Base-by-base conservation (phyloP, 371 early-diverging fungal species). In the Conidiobolus coronatus region DNA sequence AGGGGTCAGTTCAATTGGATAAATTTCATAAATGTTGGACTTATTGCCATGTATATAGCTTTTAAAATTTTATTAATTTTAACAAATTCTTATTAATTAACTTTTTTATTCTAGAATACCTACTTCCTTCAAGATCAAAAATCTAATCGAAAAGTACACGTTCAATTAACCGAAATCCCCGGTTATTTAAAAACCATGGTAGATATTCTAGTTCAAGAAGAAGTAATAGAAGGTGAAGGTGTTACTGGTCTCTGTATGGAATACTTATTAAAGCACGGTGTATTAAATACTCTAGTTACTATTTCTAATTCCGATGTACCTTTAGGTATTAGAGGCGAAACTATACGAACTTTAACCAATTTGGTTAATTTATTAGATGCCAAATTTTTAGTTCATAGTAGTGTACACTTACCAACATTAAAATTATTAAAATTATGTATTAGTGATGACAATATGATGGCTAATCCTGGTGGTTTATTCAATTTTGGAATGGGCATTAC, bases 191-290 rank as follows among this genome's bases (percentile, higher is more conserved):
- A 79, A 43, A 63, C 64, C 36, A 87, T 93, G 79, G 78, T 81
- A 3, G 88, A 89, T 60, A 62, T 89, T 52, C 66, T 94, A 11
- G 80, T 89, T 11, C 85, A 85, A 56, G 94, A 94, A 63, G 85
- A 87, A 53, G 76, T 75, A 20, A 58, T 77, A 34, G 49, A 64
- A 9, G 76, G 75, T 50, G 67, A 74, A 9, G 68, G 68, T 29
- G 69, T 75, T 1, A 79, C 81, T 0, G 91, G 88, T 18, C 72
- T 79, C 1, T 90, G 91, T 58, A 88, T 88, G 72, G 94, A 94
- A 55, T 79, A 81, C 43, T 76, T 89, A 45, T 66, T 94, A 50
- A 84, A 79, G 51, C 76, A 83, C 51, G 71, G 73, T 38, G 66
- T 94, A 35, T 61, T 94, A 34, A 74, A 70, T 24, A 67, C 73